phyloP scores from a whole-genome alignment of 148 eudicot species.

The Talinum fruticosum region DNA sequence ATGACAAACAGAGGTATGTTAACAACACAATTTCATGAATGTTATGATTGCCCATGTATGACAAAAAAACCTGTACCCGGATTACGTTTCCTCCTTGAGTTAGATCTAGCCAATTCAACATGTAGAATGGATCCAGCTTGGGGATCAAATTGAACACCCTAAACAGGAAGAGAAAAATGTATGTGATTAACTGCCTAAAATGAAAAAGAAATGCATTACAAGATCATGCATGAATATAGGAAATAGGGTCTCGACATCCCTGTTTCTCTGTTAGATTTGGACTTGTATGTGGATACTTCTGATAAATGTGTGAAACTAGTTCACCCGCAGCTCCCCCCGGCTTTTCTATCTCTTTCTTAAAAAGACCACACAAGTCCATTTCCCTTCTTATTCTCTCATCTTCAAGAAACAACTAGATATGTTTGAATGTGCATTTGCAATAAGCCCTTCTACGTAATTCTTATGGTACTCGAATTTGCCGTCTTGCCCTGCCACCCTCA shows the following conservation, averaged over 20 bases:
- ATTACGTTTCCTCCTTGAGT: conserved; percentile 66
- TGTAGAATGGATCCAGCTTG: conserved; percentile 68
- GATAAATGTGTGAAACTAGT: background rate
- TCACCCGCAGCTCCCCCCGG: background rate
- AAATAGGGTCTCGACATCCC: background rate
- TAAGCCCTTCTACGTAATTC: too few relatives aligned
- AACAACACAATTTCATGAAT: background rate
- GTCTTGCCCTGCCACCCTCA: too few relatives aligned
- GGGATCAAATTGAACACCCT: conserved; percentile 93
- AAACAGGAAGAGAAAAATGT: conserved; percentile 18
- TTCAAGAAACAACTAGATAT: background rate
- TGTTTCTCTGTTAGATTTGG: background rate
- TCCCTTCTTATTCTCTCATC: background rate
- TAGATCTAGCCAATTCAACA: conserved; percentile 87
- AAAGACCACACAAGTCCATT: background rate
- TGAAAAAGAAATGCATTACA: background rate
- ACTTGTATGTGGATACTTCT: background rate
- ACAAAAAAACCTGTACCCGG: conserved; percentile 41
- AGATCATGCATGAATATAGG: background rate
- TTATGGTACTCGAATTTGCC: too few relatives aligned
- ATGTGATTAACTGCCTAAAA: background rate
- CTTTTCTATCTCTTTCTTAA: background rate
- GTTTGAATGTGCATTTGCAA: too few relatives aligned
- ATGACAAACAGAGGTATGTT: background rate
- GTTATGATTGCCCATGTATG: background rate